Percentiles rank a stretch among this genome's conserved stretches.
These are phyloP conservation scores for Aspergillus tanneri DNA, from an alignment of 2,329 filamentous ascomycete species.

Conservation along the genomic window DNA sequence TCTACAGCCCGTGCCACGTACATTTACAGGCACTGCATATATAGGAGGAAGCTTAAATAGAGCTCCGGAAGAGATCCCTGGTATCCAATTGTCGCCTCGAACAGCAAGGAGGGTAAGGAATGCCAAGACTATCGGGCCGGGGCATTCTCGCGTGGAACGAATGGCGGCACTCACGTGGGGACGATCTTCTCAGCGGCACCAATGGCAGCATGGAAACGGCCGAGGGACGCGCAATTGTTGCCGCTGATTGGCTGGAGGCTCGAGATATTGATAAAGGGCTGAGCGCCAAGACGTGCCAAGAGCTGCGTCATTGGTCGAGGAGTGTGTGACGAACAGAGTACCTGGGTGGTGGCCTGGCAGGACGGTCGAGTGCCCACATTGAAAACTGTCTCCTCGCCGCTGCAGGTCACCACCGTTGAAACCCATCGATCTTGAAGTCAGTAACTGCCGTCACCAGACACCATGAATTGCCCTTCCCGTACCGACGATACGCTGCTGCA, in stretches of 20 bases:
- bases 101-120: background rate
- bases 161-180: background rate
- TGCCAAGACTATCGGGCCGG: background rate
- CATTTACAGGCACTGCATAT: no score
- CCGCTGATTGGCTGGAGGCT: background rate
- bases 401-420: no score
- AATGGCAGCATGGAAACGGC: background rate
- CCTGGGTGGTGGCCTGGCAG: no score
- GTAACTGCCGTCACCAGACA: background rate
- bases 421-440: no score
- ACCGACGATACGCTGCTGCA: constrained; percentile 52
- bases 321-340: no score
- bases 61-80: no score
- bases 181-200: background rate
- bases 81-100: no score
- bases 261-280: no score
- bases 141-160: background rate
- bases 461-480: constrained; percentile 58
- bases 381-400: background rate
- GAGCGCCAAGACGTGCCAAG: background rate
- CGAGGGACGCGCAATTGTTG: no score
- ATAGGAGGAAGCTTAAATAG: no score
- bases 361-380: no score
- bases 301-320: background rate
- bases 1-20: no score